phyloP scores from a whole-genome alignment of 2,329 filamentous ascomycete species.

The Cercospora sojina region DNA sequence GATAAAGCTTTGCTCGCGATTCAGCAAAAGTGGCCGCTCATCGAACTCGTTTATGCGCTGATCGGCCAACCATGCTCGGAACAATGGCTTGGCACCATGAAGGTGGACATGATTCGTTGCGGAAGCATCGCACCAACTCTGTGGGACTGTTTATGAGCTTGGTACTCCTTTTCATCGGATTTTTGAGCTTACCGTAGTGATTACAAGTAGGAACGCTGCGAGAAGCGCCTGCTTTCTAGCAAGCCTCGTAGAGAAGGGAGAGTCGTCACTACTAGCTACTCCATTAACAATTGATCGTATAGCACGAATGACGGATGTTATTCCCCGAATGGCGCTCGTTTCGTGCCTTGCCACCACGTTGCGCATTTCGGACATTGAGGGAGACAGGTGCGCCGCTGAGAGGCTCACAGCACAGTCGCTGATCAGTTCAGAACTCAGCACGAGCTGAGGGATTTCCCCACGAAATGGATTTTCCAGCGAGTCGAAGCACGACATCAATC shows the following conservation, averaged over 20 bases:
- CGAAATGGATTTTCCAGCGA: not conserved
- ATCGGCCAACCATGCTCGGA: constrained; percentile 18
- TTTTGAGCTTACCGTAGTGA: not conserved
- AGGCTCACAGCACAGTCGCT: not conserved
- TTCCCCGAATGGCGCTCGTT: not conserved
- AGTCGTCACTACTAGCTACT: not conserved
- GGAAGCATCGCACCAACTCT: not conserved
- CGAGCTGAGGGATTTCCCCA: not conserved
- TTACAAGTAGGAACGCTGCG: not conserved
- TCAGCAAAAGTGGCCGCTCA: constrained; percentile 4
- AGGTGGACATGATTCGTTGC: constrained; percentile 9
- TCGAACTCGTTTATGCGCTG: constrained; percentile 1
- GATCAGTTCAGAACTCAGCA: not conserved
- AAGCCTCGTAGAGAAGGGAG: not conserved
- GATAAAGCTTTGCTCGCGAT: constrained; percentile 22
- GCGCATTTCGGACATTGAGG: not conserved
- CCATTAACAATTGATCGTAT: not conserved
- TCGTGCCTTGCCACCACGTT: not conserved
- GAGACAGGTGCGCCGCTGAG: not conserved
- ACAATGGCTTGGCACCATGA: constrained; percentile 16
- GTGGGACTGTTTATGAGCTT: not conserved
- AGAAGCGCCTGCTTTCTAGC: not conserved
- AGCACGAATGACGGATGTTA: not conserved
- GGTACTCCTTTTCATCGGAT: not conserved
- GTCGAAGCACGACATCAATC: not conserved